These are phyloP conservation scores for Acanthamoeba castellanii DNA, from an alignment of 208 protist genomes.

Conservation along the genomic window DNA sequence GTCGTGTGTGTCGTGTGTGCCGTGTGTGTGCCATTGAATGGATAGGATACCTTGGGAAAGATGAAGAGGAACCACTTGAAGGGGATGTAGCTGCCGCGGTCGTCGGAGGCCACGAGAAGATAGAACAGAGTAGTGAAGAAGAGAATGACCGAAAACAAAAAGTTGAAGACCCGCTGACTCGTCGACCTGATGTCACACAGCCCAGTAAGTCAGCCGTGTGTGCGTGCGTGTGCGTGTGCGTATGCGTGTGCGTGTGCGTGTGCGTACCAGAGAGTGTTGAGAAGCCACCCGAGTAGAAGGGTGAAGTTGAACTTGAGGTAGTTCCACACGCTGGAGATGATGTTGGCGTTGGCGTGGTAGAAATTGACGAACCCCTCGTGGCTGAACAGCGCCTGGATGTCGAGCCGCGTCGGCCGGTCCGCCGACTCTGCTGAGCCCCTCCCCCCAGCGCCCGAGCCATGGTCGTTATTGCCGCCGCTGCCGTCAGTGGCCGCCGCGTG, in stretches of 20 bases:
- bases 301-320: constrained; percentile 52
- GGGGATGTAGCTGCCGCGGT: constrained; percentile 51
- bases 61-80: constrained; percentile 75
- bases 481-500: neutral
- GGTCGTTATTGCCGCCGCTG: neutral
- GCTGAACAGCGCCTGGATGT: constrained; percentile 6
- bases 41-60: constrained; percentile 12
- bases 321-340: constrained; percentile 5
- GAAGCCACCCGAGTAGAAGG: neutral
- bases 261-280: constrained; percentile 11
- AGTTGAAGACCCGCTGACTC: constrained; percentile 14
- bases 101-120: constrained; percentile 31
- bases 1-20: neutral
- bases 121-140: constrained; percentile 69
- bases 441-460: no score
- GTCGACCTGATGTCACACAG: neutral
- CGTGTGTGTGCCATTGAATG: neutral
- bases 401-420: neutral
- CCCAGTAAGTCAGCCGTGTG: neutral
- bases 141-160: constrained; percentile 44
- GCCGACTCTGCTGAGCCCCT: neutral
- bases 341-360: neutral
- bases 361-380: constrained; percentile 30
- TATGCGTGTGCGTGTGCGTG: neutral
- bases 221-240: neutral